Base-by-base conservation (phyloP, 352 stramenopile genomes). In the Pythium brassicae region DNA sequence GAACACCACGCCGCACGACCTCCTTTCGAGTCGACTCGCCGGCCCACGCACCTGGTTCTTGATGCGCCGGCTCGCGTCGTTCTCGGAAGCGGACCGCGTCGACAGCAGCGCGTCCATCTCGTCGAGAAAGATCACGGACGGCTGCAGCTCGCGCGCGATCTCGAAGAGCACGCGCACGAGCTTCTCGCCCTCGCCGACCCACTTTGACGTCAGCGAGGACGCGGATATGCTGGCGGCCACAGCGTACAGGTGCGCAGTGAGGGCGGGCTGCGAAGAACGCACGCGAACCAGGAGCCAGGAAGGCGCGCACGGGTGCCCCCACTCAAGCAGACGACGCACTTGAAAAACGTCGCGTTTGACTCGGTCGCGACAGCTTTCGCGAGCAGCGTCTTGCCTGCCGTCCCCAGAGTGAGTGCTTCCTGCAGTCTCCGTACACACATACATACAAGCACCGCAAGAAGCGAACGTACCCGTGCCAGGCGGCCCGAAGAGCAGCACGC, bases 101-200 rank as follows among this genome's bases (percentile, higher is more conserved):
- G 83, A 87, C 12, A 97, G 55, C 48, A 97, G 56, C 40, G 86
- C 81, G 43, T 97, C 88, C 53, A 96, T 94, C 50, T 97, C 88
- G 47, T 97, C 88, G 51, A 97, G 81, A 45, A 97, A 97, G 22
- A 97, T 86, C 26, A 97, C 87, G 4, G 82, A 75, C 1, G 87
- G 87, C 48, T 91, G 80, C 2, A 91, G 65, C 50, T 95, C 86
- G 8, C 81, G 71, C 4, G 94, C 96, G 65, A 97, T 89, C 26
- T 83, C 65, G 57, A 99, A 99, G 1, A 99, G 77, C 15, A 88
- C 88, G 23, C 89, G 68, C 29, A 99, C 83, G 26, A 99, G 70
- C 62, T 99, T 98, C 70, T 99, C 96, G 25, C 87, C 83, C 66
- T 97, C 83, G 5, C 88, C 88, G 19, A 96, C 84, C 87, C 87